Percentiles rank a stretch among this genome's conserved stretches.
phyloP scores from a whole-genome alignment of 495 filamentous ascomycete species.

The Penicillium atrosanguineum region DNA sequence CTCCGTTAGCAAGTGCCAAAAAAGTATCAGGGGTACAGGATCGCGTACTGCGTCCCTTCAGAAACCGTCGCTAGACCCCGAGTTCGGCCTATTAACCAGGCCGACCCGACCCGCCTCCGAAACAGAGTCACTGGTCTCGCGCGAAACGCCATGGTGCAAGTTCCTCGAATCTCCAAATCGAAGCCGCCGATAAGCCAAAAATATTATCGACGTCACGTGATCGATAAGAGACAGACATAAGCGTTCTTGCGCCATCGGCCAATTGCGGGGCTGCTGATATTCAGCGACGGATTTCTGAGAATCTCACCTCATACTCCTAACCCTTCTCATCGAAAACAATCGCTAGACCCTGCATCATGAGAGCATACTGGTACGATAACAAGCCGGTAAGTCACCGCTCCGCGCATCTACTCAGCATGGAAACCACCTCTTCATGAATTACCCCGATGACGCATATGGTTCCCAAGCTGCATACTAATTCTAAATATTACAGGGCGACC shows the following conservation, averaged over 20 bases:
- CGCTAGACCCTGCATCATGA: slow-evolving; percentile 54
- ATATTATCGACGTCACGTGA: slow-evolving; percentile 21
- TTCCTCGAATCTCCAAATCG: not conserved
- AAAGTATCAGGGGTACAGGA: not conserved
- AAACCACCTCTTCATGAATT: not conserved
- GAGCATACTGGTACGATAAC: slow-evolving; percentile 82
- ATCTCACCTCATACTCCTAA: slow-evolving; percentile 1
- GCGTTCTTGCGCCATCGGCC: slow-evolving; percentile 30
- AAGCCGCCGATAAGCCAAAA: slow-evolving; percentile 21
- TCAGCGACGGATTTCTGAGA: slow-evolving; percentile 29
- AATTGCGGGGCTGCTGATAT: slow-evolving; percentile 45
- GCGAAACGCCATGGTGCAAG: slow-evolving; percentile 36
- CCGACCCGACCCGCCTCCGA: slow-evolving; percentile 30
- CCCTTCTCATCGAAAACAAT: not conserved
- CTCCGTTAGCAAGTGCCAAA: not conserved
- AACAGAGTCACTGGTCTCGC: slow-evolving; percentile 28
- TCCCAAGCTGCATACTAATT: slow-evolving; percentile 9
- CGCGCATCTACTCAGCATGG: not conserved
- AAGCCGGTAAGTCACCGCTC: slow-evolving; percentile 54
- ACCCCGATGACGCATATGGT: slow-evolving; percentile 12
- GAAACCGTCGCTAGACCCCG: slow-evolving; percentile 50
- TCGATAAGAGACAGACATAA: slow-evolving; percentile 23
- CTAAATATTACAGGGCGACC: slow-evolving; percentile 69
- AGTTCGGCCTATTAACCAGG: slow-evolving; percentile 16
- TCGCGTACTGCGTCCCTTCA: slow-evolving; percentile 39